A percentile compares a stretch with the other conserved stretches of the same genome.
Conservation (phyloP, 805 yeast species). For the Candida coquimbonensis region DNA sequence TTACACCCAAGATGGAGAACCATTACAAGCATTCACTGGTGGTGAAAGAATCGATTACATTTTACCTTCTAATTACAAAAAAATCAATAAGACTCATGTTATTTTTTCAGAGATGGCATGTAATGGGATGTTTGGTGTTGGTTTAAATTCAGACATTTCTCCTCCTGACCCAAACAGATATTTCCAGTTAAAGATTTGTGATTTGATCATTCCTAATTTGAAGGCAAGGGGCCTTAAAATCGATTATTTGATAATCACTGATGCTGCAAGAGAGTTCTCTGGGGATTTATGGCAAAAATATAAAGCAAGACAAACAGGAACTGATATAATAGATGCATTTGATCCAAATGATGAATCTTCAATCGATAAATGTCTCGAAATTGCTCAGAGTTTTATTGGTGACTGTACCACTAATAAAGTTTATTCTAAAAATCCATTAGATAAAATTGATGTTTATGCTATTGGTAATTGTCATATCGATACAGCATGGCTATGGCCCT, state of each 20-base stretch:
- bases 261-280: constrained; percentile 82
- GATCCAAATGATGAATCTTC: constrained; percentile 60
- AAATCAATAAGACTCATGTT: constrained; percentile 43
- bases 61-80: constrained; percentile 47
- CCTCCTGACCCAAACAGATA: constrained; percentile 70
- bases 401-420: constrained; percentile 60
- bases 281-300: constrained; percentile 76
- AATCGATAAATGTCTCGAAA: constrained; percentile 53
- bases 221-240: constrained; percentile 70
- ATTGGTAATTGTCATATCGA: constrained; percentile 96
- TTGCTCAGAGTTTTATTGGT: constrained; percentile 64
- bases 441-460: constrained; percentile 60
- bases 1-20: constrained; percentile 59
- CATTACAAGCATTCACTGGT: constrained; percentile 79
- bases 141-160: constrained; percentile 48
- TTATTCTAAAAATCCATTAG: constrained; percentile 29
- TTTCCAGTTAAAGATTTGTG: constrained; percentile 64
- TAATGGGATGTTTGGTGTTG: constrained; percentile 89
- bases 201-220: constrained; percentile 71
- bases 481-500: constrained; percentile 99
- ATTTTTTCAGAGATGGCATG: constrained; percentile 88
- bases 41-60: constrained; percentile 72
- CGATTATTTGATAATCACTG: constrained; percentile 86
- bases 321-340: constrained; percentile 75
- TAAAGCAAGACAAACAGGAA: constrained; percentile 74